A percentile compares a stretch with the other conserved stretches of the same genome.
phyloP scores from a whole-genome alignment of 768 basidiomycete species.

The Sporobolomyces pararoseus region DNA sequence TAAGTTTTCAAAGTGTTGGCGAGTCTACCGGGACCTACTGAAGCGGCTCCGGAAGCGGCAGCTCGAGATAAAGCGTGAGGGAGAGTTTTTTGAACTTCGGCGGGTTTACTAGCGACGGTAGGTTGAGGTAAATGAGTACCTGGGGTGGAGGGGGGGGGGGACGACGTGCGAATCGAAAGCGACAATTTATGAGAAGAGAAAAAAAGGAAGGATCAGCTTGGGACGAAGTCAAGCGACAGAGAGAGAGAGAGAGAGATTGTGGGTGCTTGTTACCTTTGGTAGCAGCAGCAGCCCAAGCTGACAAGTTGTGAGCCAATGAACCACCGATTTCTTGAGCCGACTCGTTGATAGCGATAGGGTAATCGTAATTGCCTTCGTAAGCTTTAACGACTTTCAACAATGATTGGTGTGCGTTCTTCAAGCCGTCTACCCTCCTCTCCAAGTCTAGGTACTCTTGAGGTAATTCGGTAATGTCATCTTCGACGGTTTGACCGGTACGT shows the following conservation, averaged over 20 bases:
- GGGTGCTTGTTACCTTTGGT: conserved; percentile 37
- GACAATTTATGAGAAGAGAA: background rate
- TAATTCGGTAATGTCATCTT: conserved; percentile 45
- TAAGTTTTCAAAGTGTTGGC: conserved; percentile 74
- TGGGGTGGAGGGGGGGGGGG: conserved; percentile 8
- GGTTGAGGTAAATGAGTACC: conserved; percentile 55
- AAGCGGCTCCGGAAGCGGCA: conserved; percentile 59
- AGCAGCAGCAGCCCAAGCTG: conserved; percentile 67
- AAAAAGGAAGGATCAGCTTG: no score
- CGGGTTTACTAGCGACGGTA: conserved; percentile 58
- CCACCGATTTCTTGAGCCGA: conserved; percentile 68
- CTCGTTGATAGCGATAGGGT: conserved; percentile 70
- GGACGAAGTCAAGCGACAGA: no score
- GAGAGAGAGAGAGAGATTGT: background rate
- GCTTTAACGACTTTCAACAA: conserved; percentile 74
- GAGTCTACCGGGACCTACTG: conserved; percentile 62
- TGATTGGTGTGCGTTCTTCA: conserved; percentile 55
- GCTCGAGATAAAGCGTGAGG: conserved; percentile 89
- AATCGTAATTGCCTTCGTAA: conserved; percentile 65
- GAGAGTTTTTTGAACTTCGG: conserved; percentile 84
- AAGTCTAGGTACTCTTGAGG: conserved; percentile 88
- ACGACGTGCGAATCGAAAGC: background rate
- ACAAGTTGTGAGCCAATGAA: conserved; percentile 67
- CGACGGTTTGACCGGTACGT: conserved; percentile 77
- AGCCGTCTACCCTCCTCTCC: conserved; percentile 88